Base-by-base conservation (phyloP, 192 early-diverging fungal genomes). In the Chytriomyces confervae region DNA sequence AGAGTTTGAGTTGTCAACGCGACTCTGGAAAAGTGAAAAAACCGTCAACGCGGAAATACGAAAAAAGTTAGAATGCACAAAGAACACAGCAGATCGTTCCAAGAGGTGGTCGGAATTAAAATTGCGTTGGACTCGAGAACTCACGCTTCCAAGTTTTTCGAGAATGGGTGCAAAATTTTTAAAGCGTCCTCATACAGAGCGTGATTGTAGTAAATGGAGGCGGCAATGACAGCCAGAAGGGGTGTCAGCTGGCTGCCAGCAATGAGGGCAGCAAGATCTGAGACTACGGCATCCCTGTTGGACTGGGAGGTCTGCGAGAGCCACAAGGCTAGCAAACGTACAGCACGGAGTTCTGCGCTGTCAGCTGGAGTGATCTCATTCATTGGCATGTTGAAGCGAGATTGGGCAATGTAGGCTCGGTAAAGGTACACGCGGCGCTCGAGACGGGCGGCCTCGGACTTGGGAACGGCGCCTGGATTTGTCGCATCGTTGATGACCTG, bases 101-200 rank as follows among this genome's bases (percentile, higher is more conserved):
- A 36, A 36, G 36, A 11, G 62, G 20, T 16, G 13, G 29, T 69
- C 65, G 24, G 48, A 20, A 75, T 24, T 20, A 1, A 64, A 70
- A 72, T 72, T 13, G 27, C 51, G 7, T 27, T 23, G 18, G 27
- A 36, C 43, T 75, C 23, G 10, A 43, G n/a, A 53, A 68, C 66
- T 66, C 86, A 95, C 93, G 93, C 93, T 78, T 98, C 96, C 16
- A 96, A 79, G 79, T 92, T 91, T 82, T 91, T 92, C 49, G 89
- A 87, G 62, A 90, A 89, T 60, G 82, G 78, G 46, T 90, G 85
- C n/a, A 96, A 83, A 8, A 90, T 75, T 45, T 80, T 81, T 62
- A 98, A 82, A 16, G 94, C 95, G 20, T 93, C 93, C 29, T 94
- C 93, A 23, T 85, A 81, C 51, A 86, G 75, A 3, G 84, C 92